Conservation (phyloP, 768 basidiomycete species). For the Hemileccinum impolitum region DNA sequence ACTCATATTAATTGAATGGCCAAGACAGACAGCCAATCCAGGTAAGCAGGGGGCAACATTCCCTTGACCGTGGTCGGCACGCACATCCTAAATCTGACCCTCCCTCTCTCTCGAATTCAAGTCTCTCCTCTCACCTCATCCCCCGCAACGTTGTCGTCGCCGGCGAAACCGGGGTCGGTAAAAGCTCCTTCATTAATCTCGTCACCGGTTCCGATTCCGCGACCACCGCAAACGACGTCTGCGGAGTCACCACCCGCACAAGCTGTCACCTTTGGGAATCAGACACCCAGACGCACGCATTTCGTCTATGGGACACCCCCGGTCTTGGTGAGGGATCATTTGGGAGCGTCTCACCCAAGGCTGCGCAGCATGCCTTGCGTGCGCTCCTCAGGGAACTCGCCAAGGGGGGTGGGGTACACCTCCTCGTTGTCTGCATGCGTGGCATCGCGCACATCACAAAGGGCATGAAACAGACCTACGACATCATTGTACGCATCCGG, state of each 20-base stretch:
- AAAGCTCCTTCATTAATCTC: conserved; percentile 27
- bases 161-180: conserved; percentile 26
- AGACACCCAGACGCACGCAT: conserved; percentile 13
- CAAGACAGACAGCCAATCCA: conserved; percentile 5
- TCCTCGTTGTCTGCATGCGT: conserved; percentile 26
- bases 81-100: neutral
- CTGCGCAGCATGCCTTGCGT: conserved; percentile 18
- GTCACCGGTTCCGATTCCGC: conserved; percentile 14
- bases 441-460: conserved; percentile 16
- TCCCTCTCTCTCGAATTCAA: neutral
- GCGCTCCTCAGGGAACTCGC: conserved; percentile 16
- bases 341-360: conserved; percentile 20
- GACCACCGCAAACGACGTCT: conserved; percentile 18
- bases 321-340: conserved; percentile 22
- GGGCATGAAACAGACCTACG: conserved; percentile 22
- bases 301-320: conserved; percentile 25
- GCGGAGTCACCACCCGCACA: conserved; percentile 19
- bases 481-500: conserved; percentile 15
- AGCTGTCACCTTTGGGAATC: conserved; percentile 18
- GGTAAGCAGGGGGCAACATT: neutral
- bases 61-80: neutral
- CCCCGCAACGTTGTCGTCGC: conserved; percentile 22
- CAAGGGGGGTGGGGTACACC: conserved; percentile 25
- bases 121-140: conserved; percentile 1
- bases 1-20: conserved; percentile 4